Conservation (phyloP, 768 basidiomycete genomes). For the Cyathus striatus region DNA sequence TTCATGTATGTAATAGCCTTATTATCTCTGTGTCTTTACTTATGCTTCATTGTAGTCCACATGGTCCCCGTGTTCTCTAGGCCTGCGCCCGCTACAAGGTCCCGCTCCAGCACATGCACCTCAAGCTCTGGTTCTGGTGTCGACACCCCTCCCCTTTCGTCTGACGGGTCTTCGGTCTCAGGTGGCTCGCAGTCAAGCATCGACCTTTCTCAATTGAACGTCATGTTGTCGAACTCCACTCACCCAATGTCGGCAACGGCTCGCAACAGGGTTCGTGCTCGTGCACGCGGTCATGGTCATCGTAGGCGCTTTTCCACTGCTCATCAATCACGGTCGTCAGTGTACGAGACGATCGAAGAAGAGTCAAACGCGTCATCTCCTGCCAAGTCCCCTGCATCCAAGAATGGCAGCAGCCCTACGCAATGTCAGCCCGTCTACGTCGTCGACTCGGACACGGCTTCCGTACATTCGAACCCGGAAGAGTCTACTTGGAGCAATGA, state of each 20-base stretch:
- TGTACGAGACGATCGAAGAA: slow-evolving; percentile 80
- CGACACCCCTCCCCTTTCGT: slow-evolving; percentile 67
- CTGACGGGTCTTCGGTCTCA: slow-evolving; percentile 63
- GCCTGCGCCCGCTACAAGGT: slow-evolving; percentile 42
- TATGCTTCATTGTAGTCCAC: slow-evolving; percentile 28
- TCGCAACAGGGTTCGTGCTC: slow-evolving; percentile 38
- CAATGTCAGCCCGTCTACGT: slow-evolving; percentile 43
- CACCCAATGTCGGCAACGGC: slow-evolving; percentile 41
- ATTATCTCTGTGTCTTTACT: not conserved
- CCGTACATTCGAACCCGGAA: slow-evolving; percentile 33
- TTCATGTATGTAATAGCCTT: slow-evolving; percentile 52
- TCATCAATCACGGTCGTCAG: slow-evolving; percentile 57
- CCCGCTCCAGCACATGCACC: slow-evolving; percentile 68
- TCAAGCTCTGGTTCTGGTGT: slow-evolving; percentile 64
- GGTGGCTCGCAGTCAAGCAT: slow-evolving; percentile 77
- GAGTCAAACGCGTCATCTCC: slow-evolving; percentile 27
- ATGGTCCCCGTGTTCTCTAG: slow-evolving; percentile 57
- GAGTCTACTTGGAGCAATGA: slow-evolving; percentile 63
- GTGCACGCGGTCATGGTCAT: slow-evolving; percentile 63
- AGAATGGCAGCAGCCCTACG: slow-evolving; percentile 31
- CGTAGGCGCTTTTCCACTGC: slow-evolving; percentile 65
- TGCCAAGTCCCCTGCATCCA: slow-evolving; percentile 20
- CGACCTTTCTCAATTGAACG: slow-evolving; percentile 59
- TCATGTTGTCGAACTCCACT: slow-evolving; percentile 49
- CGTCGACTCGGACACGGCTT: slow-evolving; percentile 52